phyloP scores from a whole-genome alignment of 805 yeast species.

The Wickerhamiella vanderwaltii region DNA sequence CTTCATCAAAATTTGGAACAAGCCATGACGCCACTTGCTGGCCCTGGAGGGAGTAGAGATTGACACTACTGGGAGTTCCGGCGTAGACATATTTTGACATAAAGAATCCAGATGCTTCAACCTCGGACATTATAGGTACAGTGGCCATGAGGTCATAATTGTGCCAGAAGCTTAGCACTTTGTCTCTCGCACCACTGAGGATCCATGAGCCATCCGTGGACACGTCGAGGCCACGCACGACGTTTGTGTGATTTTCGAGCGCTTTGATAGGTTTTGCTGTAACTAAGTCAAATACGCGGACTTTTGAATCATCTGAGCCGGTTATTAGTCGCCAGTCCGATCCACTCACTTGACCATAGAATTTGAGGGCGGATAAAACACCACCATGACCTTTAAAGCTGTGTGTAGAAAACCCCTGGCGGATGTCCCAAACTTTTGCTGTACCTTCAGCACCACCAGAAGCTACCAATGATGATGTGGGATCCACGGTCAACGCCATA shows the following conservation, averaged over 20 bases:
- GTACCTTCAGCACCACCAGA: slow-evolving; percentile 94
- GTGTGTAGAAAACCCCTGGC: slow-evolving; percentile 79
- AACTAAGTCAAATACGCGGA: slow-evolving; percentile 52
- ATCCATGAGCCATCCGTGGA: slow-evolving; percentile 40
- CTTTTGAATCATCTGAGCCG: slow-evolving; percentile 47
- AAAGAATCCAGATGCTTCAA: slow-evolving; percentile 30
- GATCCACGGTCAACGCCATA: slow-evolving; percentile 62
- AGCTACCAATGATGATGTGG: slow-evolving; percentile 74
- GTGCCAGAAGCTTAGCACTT: slow-evolving; percentile 45
- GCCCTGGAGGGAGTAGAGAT: slow-evolving; percentile 18
- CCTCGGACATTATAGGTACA: slow-evolving; percentile 50
- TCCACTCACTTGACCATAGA: slow-evolving; percentile 57
- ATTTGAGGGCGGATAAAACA: slow-evolving; percentile 61
- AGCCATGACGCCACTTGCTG: slow-evolving; percentile 17
- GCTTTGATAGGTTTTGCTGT: slow-evolving; percentile 54
- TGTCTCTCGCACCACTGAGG: slow-evolving; percentile 83
- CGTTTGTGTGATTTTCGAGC: slow-evolving; percentile 64
- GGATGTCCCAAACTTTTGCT: slow-evolving; percentile 84
- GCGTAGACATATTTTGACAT: slow-evolving; percentile 18
- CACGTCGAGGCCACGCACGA: slow-evolving; percentile 77
- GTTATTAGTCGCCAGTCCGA: slow-evolving; percentile 65
- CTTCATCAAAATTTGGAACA: slow-evolving; percentile 15
- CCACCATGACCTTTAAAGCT: slow-evolving; percentile 89
- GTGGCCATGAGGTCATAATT: slow-evolving; percentile 46
- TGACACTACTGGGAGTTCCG: slow-evolving; percentile 15